Conservation (phyloP, 805 yeast genomes). For the Suhomyces pyralidae region DNA sequence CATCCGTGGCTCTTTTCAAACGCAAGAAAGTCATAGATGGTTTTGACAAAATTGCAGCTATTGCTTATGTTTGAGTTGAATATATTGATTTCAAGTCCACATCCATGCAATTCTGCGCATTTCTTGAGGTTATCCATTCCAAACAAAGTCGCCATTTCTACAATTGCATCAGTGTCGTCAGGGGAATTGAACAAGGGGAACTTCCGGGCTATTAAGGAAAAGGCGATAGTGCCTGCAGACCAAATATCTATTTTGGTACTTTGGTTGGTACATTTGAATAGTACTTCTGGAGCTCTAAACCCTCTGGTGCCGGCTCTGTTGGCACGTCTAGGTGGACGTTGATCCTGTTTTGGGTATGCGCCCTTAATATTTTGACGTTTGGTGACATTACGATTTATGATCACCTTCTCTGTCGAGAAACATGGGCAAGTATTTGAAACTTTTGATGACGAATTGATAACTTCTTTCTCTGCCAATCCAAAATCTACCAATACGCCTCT, state of each 20-base stretch:
- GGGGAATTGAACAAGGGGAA: slow-evolving; percentile 93
- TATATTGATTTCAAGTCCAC: slow-evolving; percentile 63
- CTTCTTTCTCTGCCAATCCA: slow-evolving; percentile 75
- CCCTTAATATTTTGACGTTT: slow-evolving; percentile 35
- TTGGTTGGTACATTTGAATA: slow-evolving; percentile 82
- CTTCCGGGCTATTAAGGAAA: slow-evolving; percentile 72
- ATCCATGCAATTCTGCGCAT: slow-evolving; percentile 83
- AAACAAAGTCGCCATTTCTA: slow-evolving; percentile 78
- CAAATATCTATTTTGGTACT: slow-evolving; percentile 80
- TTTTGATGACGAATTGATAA: slow-evolving; percentile 8
- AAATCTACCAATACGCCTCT: slow-evolving; percentile 87
- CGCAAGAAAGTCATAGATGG: slow-evolving; percentile 25
- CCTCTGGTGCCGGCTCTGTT: slow-evolving; percentile 97
- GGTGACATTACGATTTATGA: slow-evolving; percentile 14
- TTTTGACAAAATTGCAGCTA: slow-evolving; percentile 31
- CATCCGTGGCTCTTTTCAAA: slow-evolving; percentile 55
- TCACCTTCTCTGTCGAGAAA: slow-evolving; percentile 32
- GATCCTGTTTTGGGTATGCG: slow-evolving; percentile 82
- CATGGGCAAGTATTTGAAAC: slow-evolving; percentile 55
- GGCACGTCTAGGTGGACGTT: slow-evolving; percentile 85
- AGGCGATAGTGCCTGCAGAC: slow-evolving; percentile 87
- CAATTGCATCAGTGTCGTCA: slow-evolving; percentile 88
- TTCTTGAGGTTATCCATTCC: slow-evolving; percentile 71
- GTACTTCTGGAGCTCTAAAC: slow-evolving; percentile 90
- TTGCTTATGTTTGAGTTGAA: slow-evolving; percentile 16